A percentile compares a stretch with the other conserved stretches of the same genome.
Evolutionary conservation across 352 stramenopile genomes (phyloP).

Genomic region (Pythium aquatile): DNA sequence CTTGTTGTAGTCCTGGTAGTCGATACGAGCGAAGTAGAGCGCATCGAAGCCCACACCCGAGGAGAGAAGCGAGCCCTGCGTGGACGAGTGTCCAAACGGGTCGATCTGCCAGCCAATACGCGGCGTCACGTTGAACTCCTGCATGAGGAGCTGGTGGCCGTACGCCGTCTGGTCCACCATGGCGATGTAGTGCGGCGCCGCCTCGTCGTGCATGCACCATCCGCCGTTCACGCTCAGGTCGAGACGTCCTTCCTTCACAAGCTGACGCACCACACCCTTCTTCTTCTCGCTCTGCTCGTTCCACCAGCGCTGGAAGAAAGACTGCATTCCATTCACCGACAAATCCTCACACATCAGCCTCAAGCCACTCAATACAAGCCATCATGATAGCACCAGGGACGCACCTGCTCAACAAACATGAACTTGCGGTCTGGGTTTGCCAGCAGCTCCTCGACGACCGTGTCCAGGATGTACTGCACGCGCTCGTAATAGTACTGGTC

Average conservation of each 20-base stretch:
- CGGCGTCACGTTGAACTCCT: constrained; percentile 93
- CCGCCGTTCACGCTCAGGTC: constrained; percentile 94
- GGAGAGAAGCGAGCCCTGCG: constrained; percentile 91
- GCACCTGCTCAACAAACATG: constrained; percentile 89
- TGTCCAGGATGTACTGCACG: constrained; percentile 96
- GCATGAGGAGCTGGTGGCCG: constrained; percentile 93
- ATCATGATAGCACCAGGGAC: background rate
- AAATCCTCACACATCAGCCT: background rate
- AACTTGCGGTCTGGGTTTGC: constrained; percentile 91
- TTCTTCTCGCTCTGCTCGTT: constrained; percentile 77
- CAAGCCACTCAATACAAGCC: background rate
- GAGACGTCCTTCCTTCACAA: constrained; percentile 91
- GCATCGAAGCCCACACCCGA: constrained; percentile 93
- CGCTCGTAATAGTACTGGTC: constrained; percentile 96
- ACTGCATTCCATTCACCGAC: constrained; percentile 26
- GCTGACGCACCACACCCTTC: constrained; percentile 73
- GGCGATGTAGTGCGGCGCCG: constrained; percentile 93
- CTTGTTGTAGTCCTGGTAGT: constrained; percentile 95
- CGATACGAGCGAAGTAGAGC: constrained; percentile 97
- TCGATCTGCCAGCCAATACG: constrained; percentile 98
- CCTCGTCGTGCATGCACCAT: constrained; percentile 99
- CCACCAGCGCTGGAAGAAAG: constrained; percentile 98
- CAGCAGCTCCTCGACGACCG: constrained; percentile 84
- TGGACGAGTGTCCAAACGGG: constrained; percentile 93
- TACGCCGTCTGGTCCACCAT: constrained; percentile 99